Base-by-base conservation (phyloP, 169 alveolate genomes). In the Plasmodium gonderi region DNA sequence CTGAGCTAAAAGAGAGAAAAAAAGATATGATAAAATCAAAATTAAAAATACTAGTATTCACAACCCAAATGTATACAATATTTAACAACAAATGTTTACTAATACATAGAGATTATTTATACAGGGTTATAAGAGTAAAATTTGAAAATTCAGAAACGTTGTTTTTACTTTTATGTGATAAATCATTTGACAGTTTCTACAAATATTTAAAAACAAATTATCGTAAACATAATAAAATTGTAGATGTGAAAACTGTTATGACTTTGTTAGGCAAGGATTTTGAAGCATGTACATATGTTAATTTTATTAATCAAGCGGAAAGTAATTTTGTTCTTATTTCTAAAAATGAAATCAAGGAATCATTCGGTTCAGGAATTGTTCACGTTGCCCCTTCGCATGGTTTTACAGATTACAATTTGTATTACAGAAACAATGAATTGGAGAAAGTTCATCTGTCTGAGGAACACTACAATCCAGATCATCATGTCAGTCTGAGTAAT, bases 301-400 rank as follows among this genome's bases (percentile, higher is more conserved):
- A 90, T 79, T 90, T 90, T 60, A 68, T 47, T 4, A 78, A 90
- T 14, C 49, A 78, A 8, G 67, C 65, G 80, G 77, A 38, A 64
- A 90, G 54, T 44, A n/a, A 64, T 60, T 90, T 90, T 90, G 38
- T 79, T 2, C 51, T 90, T 23, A 72, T 65, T 47, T 29, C 60
- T 20, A 45, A 42, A 29, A 90, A 90, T 17, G 78, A 90, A 78
- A 60, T 90, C 12, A 26, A 78, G 5, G 94, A 90, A 31, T 31
- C 47, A 2, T 90, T 90, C 40, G 94, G 94, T 5, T 49, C 94
- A 45, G 94, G 94, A 6, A 90, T 90, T 67, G 94, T 90, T 14
- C 94, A 90, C 38, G 54, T 90, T 2, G 81, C 94, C 4, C 94
- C 94, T 12, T 45, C 94, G 3, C 94, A 90, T 7, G 94, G 94